Conservation (phyloP, 2,329 filamentous ascomycete species). For the Fusarium sp. region DNA sequence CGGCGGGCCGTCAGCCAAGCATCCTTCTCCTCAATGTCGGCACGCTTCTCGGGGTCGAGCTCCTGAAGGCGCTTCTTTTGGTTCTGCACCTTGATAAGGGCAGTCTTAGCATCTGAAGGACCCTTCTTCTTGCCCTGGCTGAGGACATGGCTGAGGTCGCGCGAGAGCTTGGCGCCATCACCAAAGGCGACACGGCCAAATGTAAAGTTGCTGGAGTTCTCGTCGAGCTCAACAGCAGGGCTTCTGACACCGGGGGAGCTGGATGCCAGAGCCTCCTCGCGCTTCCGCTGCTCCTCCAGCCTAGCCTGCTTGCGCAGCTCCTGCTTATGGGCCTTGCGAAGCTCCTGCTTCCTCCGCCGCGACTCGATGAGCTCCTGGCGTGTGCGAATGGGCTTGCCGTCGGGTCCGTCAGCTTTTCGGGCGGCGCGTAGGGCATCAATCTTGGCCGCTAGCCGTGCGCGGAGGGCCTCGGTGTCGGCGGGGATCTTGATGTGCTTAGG, state of each 20-base stretch:
- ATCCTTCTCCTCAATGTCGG: slow-evolving; percentile 93
- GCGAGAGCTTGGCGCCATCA: slow-evolving; percentile 84
- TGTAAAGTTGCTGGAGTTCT: slow-evolving; percentile 76
- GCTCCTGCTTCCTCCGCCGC: slow-evolving; percentile 86
- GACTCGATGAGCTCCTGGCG: slow-evolving; percentile 93
- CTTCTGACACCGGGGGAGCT: slow-evolving; percentile 72
- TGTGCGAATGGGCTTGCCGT: slow-evolving; percentile 82
- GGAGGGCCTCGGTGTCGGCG: slow-evolving; percentile 78
- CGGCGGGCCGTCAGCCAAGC: slow-evolving; percentile 92
- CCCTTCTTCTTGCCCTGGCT: slow-evolving; percentile 76
- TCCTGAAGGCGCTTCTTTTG: slow-evolving; percentile 83
- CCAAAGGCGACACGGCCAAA: slow-evolving; percentile 93
- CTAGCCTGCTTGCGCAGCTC: slow-evolving; percentile 81
- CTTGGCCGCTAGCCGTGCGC: slow-evolving; percentile 81
- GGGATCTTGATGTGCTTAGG: slow-evolving; percentile 76
- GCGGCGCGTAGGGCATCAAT: slow-evolving; percentile 87
- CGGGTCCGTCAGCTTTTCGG: slow-evolving; percentile 86
- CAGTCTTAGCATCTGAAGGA: slow-evolving; percentile 85
- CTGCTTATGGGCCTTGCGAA: slow-evolving; percentile 90
- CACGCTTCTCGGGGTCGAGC: slow-evolving; percentile 83
- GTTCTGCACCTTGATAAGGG: slow-evolving; percentile 86
- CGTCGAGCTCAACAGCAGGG: slow-evolving; percentile 63
- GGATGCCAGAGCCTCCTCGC: slow-evolving; percentile 72
- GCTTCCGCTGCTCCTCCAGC: slow-evolving; percentile 78
- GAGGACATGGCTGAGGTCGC: slow-evolving; percentile 73